Base-by-base conservation (phyloP, 2,329 filamentous ascomycete species). In the Pestalotiopsis sp. region DNA sequence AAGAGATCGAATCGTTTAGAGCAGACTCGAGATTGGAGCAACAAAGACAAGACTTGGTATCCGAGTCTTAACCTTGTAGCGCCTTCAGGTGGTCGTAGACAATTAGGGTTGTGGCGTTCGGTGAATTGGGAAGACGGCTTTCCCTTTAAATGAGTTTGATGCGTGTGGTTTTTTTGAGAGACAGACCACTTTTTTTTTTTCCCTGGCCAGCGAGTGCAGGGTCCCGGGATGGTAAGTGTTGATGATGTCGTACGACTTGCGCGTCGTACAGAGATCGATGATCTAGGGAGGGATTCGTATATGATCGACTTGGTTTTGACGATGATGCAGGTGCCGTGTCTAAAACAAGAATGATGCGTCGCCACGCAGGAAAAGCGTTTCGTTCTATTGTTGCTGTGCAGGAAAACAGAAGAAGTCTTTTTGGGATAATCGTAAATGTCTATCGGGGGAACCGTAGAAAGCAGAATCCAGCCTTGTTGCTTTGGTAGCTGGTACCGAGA, bases 51-150 rank as follows among this genome's bases (percentile, higher is more conserved):
- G 38, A 49, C 40, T 27, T 23, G 20, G 56, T 25, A 20, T 17
- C 12, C 5, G 45, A 57, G 45, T 52, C 45, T n/a, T 6, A 52
- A 11, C 17, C 36, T 65, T 56, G 64, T 66, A 58, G 27, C 27
- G 38, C 20, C 31, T 13, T 57, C 45, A 25, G 9, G 17, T 41
- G 36, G 27, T 52, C 7, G 38, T 65, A 25, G n/a, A 36, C 31
- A 58, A 66, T 40, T 65, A 57, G 31, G 41, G 64, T 66, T 66
- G 64, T 58, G 49, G 25, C 25, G 45, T 31, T 38, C 25, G 23
- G 12, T 58, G 57, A 31, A 23, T 59, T 59, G 45, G 57, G 25
- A 14, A 27, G n/a, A 23, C 12, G n/a, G 12, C 20, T 65, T 65
- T 49, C 6, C 49, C 36, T 27, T 58, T 14, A 5, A 20, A 38